phyloP scores from a whole-genome alignment of 129 eudicot species.

The carrot (Daucus carota) region DH1_v3.0 NC_030382.2:43544501-43545000 shows the following conservation, averaged over 20 bases:
- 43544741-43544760: neutral
- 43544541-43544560: slow-evolving; percentile 98
- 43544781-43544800: neutral
- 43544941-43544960: neutral
- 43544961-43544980: neutral
- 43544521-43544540: slow-evolving; percentile 93
- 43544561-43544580: slow-evolving; percentile 92
- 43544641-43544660: neutral
- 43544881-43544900: slow-evolving; percentile 36
- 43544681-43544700: neutral
- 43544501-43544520: slow-evolving; percentile 77
- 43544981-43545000: neutral
- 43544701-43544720: neutral
- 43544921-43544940: neutral
- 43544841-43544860: slow-evolving; percentile 79
- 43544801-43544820: slow-evolving; percentile 7
- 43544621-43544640: slow-evolving; percentile 59
- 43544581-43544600: slow-evolving; percentile 93
- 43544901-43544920: too few species aligned
- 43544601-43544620: slow-evolving; percentile 78
- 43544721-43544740: neutral
- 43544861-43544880: slow-evolving; percentile 41
- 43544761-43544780: neutral
- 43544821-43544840: slow-evolving; percentile 98
- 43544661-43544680: neutral